phyloP scores from a whole-genome alignment of 768 basidiomycete genomes.

The Collybiopsis luxurians region DNA sequence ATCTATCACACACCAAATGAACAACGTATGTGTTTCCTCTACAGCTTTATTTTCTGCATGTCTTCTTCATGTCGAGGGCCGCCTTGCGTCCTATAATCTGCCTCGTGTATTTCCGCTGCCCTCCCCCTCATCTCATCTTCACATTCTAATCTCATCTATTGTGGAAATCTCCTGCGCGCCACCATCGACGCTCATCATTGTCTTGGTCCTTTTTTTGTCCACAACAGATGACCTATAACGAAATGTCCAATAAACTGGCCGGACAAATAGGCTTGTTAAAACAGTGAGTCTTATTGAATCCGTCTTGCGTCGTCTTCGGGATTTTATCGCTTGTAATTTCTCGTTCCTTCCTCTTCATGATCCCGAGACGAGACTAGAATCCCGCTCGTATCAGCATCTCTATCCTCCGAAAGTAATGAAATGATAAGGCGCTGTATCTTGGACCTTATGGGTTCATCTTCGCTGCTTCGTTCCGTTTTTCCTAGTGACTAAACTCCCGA shows the following conservation, averaged over 20 bases:
- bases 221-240: constrained; percentile 78
- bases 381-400: too few relatives aligned
- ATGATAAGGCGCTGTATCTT: too few relatives aligned
- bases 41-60: too few relatives aligned
- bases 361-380: too few relatives aligned
- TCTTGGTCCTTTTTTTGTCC: not conserved
- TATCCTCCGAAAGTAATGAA: too few relatives aligned
- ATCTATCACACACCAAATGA: constrained; percentile 89
- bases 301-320: too few relatives aligned
- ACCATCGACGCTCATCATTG: not conserved
- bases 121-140: constrained; percentile 12
- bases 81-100: not conserved
- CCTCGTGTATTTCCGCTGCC: not conserved
- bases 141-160: not conserved
- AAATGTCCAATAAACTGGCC: constrained; percentile 85
- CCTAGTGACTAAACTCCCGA: too few relatives aligned
- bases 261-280: constrained; percentile 88
- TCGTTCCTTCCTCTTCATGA: not conserved
- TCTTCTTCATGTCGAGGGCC: too few relatives aligned
- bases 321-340: not conserved
- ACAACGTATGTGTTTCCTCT: constrained; percentile 49
- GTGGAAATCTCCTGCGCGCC: constrained; percentile 3
- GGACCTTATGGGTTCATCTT: too few relatives aligned
- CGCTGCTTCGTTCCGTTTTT: too few relatives aligned
- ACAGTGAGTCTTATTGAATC: constrained; percentile 48